phyloP scores from a whole-genome alignment of 768 basidiomycete species.

The Xanthoconium stramineum region DNA sequence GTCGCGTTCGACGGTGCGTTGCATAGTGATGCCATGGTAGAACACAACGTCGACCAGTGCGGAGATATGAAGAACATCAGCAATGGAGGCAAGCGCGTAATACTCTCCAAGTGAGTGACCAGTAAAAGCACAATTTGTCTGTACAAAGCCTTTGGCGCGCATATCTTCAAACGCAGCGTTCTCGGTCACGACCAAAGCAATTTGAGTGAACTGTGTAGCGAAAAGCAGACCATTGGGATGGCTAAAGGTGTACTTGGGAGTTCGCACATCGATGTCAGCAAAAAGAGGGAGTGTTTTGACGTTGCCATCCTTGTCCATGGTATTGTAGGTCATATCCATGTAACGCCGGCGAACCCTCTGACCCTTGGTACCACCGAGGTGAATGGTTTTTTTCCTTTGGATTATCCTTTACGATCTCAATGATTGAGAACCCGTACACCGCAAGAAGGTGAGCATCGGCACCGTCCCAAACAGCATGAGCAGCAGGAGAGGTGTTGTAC shows the following conservation, averaged over 20 bases:
- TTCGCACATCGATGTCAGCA: conserved; percentile 91
- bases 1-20: conserved; percentile 97
- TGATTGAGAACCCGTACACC: conserved; percentile 97
- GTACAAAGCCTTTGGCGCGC: conserved; percentile 93
- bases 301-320: conserved; percentile 93
- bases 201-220: conserved; percentile 98
- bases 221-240: conserved; percentile 94
- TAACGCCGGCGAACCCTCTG: conserved; percentile 98
- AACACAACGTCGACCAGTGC: conserved; percentile 97
- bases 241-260: conserved; percentile 96
- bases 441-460: conserved; percentile 91
- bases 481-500: conserved; percentile 88
- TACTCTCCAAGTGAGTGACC: conserved; percentile 99
- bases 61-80: conserved; percentile 95
- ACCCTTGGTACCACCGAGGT: conserved; percentile 99
- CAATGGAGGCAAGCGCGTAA: conserved; percentile 96
- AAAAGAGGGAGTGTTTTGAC: conserved; percentile 96
- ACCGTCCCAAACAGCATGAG: conserved; percentile 95
- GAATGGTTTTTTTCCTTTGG: conserved; percentile 96
- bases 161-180: conserved; percentile 99
- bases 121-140: conserved; percentile 89
- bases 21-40: conserved; percentile 99
- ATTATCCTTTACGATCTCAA: conserved; percentile 98
- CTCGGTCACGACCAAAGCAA: conserved; percentile 96
- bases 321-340: conserved; percentile 99